Percentiles rank a stretch among this genome's conserved stretches.
Evolutionary conservation across 2,329 filamentous ascomycete species (phyloP).

Genomic region (Aspergillus sclerotialis): DNA sequence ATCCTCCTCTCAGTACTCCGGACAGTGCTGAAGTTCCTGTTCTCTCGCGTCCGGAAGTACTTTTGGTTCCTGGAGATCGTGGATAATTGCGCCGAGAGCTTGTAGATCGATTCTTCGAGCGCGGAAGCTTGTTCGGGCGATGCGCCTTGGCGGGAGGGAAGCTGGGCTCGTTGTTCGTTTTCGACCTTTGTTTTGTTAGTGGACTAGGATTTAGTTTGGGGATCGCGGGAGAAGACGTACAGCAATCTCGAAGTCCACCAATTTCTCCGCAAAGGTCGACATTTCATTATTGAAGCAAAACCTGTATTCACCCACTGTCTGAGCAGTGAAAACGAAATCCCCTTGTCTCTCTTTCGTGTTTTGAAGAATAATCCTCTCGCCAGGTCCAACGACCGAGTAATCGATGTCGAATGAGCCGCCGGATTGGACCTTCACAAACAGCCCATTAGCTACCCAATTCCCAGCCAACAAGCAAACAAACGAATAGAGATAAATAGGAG

Average conservation of each 20-base stretch:
- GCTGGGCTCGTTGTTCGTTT: conserved; percentile 72
- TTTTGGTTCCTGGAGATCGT: conserved; percentile 97
- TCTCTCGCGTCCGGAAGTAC: conserved; percentile 98
- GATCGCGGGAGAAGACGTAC: conserved; percentile 50
- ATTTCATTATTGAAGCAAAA: conserved; percentile 99
- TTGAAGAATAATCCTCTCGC: conserved; percentile 71
- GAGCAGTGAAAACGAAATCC: conserved; percentile 95
- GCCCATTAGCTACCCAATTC: not conserved
- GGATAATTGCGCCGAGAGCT: conserved; percentile 84
- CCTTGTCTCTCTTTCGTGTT: conserved; percentile 90
- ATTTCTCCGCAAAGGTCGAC: conserved; percentile 95
- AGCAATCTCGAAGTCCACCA: conserved; percentile 95
- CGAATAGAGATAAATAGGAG: conserved; percentile 2
- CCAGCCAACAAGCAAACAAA: too few relatives aligned
- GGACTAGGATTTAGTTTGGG: not conserved
- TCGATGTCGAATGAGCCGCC: conserved; percentile 97
- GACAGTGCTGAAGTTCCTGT: conserved; percentile 97
- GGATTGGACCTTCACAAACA: conserved; percentile 73
- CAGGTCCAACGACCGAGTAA: conserved; percentile 78
- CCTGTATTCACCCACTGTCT: conserved; percentile 77
- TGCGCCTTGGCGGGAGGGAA: conserved; percentile 83
- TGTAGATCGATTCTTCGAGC: conserved; percentile 91
- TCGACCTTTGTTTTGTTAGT: conserved; percentile 64
- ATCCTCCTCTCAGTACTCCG: conserved; percentile 92
- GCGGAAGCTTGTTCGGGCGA: conserved; percentile 80